Evolutionary conservation across 305 asterid species (phyloP).

Genomic region (Fraxinus dipetala): DNA sequence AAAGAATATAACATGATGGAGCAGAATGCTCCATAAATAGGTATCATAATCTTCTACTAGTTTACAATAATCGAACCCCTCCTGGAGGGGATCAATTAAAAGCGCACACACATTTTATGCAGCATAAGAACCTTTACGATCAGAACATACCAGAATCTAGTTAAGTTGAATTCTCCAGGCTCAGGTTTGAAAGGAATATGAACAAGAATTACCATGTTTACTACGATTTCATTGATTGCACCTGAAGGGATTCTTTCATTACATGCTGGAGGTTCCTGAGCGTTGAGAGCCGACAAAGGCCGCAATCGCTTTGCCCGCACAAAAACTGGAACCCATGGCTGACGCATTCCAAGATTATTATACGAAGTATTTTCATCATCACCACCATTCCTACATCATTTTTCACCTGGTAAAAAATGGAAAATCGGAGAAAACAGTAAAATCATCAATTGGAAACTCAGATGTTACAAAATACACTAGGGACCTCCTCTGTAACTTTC

Average conservation of each 20-base stretch:
- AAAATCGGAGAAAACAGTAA: no score
- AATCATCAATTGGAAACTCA: background rate
- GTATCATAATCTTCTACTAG: background rate
- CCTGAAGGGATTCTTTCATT: background rate
- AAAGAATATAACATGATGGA: background rate
- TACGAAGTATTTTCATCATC: background rate
- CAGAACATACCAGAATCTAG: background rate
- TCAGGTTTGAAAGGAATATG: background rate
- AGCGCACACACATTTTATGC: background rate
- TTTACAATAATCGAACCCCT: background rate
- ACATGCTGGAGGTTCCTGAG: background rate
- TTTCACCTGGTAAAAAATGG: background rate
- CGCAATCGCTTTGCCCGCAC: background rate
- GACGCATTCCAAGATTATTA: background rate
- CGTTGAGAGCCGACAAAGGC: background rate
- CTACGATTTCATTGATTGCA: background rate
- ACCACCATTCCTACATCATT: background rate
- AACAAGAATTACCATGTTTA: background rate
- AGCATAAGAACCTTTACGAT: background rate
- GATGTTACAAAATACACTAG: background rate
- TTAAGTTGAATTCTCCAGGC: background rate
- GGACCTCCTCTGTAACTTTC: background rate
- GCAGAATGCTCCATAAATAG: background rate
- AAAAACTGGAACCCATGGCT: no score
- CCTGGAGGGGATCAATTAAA: background rate